Conservation (phyloP, 1,284 basidiomycete genomes). For the Anthracocystis walkeri region DNA sequence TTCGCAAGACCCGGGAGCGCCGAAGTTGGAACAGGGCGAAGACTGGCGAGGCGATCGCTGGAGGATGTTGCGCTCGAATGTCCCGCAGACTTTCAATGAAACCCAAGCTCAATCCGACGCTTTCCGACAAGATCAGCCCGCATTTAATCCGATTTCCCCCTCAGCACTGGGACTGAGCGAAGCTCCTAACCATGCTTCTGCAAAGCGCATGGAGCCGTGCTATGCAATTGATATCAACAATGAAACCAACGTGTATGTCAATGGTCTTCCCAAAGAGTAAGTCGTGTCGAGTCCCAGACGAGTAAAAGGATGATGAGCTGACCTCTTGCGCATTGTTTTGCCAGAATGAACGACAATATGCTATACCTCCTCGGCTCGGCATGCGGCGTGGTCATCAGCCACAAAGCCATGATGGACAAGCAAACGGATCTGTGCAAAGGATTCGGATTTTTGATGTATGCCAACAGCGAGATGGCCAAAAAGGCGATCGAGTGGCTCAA, state of each 20-base stretch:
- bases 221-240: constrained; percentile 17
- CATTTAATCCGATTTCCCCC: neutral
- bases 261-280: constrained; percentile 55
- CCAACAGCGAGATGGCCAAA: constrained; percentile 50
- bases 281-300: constrained; percentile 3
- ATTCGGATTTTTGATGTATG: constrained; percentile 63
- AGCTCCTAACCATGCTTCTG: neutral
- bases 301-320: neutral
- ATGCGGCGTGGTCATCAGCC: constrained; percentile 62
- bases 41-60: constrained; percentile 20
- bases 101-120: constrained; percentile 1
- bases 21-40: constrained; percentile 20
- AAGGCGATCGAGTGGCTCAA: constrained; percentile 53
- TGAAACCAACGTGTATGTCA: constrained; percentile 61
- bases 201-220: constrained; percentile 9
- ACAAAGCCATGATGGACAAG: constrained; percentile 63
- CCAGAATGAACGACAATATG: constrained; percentile 55
- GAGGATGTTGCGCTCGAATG: constrained; percentile 13
- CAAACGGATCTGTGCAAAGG: constrained; percentile 64
- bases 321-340: neutral
- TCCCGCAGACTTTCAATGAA: neutral
- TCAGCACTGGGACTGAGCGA: constrained; percentile 3
- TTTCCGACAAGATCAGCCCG: neutral
- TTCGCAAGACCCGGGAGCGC: neutral
- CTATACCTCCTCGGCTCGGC: constrained; percentile 52